phyloP scores from a whole-genome alignment of 1,284 basidiomycete genomes.

The Puccinia hordei region DNA sequence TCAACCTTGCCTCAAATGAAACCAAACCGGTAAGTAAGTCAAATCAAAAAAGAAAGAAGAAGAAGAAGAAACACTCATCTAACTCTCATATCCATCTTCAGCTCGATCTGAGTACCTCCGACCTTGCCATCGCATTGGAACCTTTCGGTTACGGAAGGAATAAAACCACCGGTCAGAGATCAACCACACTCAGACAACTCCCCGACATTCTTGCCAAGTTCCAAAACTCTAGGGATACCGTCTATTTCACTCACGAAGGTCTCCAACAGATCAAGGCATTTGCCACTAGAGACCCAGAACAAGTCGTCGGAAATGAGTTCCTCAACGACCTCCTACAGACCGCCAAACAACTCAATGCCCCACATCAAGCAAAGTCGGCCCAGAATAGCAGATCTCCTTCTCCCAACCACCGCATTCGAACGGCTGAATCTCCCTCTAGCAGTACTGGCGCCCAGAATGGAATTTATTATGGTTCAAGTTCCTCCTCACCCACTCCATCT shows the following conservation, averaged over 20 bases:
- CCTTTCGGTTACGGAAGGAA: slow-evolving; percentile 34
- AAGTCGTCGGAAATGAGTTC: slow-evolving; percentile 10
- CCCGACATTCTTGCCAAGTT: slow-evolving; percentile 31
- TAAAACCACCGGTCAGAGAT: slow-evolving; percentile 20
- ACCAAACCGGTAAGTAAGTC: background rate
- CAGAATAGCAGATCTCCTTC: background rate
- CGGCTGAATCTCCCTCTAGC: slow-evolving; percentile 32
- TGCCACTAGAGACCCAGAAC: slow-evolving; percentile 21
- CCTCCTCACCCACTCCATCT: slow-evolving; percentile 19
- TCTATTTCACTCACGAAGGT: slow-evolving; percentile 17
- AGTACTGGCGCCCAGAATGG: slow-evolving; percentile 23
- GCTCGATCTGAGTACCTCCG: background rate
- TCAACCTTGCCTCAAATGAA: background rate
- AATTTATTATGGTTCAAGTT: slow-evolving; percentile 16
- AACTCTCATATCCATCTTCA: background rate
- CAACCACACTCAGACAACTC: slow-evolving; percentile 26
- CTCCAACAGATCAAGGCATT: slow-evolving; percentile 1
- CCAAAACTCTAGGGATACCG: slow-evolving; percentile 34
- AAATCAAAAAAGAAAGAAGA: background rate
- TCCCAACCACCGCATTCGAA: slow-evolving; percentile 3
- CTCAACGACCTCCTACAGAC: slow-evolving; percentile 9
- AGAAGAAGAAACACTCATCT: background rate
- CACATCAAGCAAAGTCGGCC: background rate
- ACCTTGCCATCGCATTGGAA: slow-evolving; percentile 34
- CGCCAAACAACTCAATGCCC: slow-evolving; percentile 19